Conservation (phyloP, 2,329 filamentous ascomycete genomes). For the Endothia cerciana region DNA sequence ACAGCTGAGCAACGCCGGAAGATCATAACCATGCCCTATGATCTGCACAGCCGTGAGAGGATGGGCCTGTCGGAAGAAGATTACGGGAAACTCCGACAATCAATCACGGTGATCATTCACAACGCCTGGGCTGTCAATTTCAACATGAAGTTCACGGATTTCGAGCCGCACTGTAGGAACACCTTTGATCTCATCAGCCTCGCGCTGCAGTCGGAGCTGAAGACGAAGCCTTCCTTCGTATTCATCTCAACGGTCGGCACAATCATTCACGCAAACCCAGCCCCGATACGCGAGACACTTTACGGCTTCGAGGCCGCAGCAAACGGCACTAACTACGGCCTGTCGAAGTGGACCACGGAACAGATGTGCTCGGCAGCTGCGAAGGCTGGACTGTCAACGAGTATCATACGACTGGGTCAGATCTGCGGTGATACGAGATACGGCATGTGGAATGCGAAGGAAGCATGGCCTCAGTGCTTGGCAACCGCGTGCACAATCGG, state of each 20-base stretch:
- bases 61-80: neutral
- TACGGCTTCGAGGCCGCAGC: neutral
- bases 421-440: conserved; percentile 8
- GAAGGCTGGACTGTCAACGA: neutral
- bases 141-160: neutral
- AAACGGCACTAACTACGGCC: neutral
- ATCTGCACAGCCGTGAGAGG: neutral
- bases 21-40: neutral
- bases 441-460: conserved; percentile 9
- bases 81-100: conserved; percentile 9
- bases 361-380: conserved; percentile 17
- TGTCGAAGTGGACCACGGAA: conserved; percentile 9
- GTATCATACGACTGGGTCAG: neutral
- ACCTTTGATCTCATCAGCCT: conserved; percentile 3
- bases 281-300: neutral
- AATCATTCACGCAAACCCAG: neutral
- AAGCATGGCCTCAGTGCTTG: neutral
- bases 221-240: neutral
- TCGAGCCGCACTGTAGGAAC: neutral
- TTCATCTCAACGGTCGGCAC: conserved; percentile 5
- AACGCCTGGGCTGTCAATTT: conserved; percentile 10
- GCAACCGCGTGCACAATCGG: conserved; percentile 3
- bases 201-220: conserved; percentile 1
- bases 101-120: conserved; percentile 13
- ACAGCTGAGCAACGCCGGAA: neutral